phyloP scores from a whole-genome alignment of 306 rosid genomes.

The Glycine tomentella region DNA sequence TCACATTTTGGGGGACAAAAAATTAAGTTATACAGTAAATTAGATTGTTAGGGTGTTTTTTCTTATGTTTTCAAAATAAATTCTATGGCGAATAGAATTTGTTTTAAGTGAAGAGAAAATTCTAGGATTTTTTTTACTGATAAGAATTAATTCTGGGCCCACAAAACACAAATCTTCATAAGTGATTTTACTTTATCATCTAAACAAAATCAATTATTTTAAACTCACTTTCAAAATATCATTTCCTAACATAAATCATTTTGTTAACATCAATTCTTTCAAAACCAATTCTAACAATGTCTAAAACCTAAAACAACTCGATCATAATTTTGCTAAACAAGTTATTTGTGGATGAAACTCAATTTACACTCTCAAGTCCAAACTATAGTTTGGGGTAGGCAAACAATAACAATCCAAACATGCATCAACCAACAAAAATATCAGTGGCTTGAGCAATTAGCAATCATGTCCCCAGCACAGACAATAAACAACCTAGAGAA shows the following conservation, averaged over 20 bases:
- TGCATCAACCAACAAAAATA: conserved; percentile 3
- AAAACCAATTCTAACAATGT: not conserved
- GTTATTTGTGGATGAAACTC: not conserved
- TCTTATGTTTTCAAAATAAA: not conserved
- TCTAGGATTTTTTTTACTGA: not conserved
- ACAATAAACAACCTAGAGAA: conserved; percentile 44
- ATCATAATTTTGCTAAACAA: not conserved
- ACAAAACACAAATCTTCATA: not conserved
- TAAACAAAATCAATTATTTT: not conserved
- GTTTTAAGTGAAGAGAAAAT: not conserved
- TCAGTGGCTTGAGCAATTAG: conserved; percentile 27
- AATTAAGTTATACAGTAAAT: not conserved
- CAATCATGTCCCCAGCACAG: conserved; percentile 32
- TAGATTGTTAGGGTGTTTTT: not conserved
- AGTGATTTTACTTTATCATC: not conserved
- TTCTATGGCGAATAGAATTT: not conserved
- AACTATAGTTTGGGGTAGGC: not conserved
- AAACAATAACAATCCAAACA: not conserved
- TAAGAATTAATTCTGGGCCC: not conserved
- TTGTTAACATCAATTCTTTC: not conserved
- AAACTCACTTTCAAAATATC: not conserved
- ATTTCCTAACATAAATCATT: not conserved
- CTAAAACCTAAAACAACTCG: not conserved
- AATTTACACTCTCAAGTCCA: not conserved
- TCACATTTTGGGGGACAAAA: not conserved